Evolutionary conservation across 2,329 filamentous ascomycete genomes (phyloP).

Genomic region (Tolypocladium inflatum): DNA sequence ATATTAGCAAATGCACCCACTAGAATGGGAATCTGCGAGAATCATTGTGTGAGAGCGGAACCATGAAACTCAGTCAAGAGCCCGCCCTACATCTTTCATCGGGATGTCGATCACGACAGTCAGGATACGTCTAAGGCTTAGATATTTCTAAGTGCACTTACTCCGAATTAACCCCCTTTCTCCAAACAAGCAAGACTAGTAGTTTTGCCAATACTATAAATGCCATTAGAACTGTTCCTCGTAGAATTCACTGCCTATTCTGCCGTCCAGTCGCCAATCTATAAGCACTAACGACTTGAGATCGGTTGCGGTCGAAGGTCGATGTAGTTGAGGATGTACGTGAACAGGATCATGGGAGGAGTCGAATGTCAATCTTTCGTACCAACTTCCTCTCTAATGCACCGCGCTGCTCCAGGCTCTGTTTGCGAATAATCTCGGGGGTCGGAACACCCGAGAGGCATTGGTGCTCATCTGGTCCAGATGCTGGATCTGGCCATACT

Average conservation of each 20-base stretch:
- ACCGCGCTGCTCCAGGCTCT: background rate
- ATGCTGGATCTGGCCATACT: background rate
- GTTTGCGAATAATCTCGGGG: conserved; percentile 1
- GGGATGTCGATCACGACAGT: too few species aligned
- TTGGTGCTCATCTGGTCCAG: background rate
- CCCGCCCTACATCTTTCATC: too few species aligned
- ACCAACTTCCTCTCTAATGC: conserved; percentile 5
- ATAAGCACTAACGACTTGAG: too few species aligned
- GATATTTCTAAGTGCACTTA: too few species aligned
- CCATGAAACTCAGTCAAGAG: background rate
- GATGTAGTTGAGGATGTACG: conserved; percentile 33
- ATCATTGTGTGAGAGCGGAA: background rate
- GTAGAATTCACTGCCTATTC: too few species aligned
- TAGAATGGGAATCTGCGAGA: background rate
- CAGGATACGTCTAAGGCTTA: too few species aligned
- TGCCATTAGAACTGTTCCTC: too few species aligned
- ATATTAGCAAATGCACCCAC: background rate
- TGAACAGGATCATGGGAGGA: conserved; percentile 15
- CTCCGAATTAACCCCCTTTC: too few species aligned
- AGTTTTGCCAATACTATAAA: too few species aligned
- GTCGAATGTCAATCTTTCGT: conserved; percentile 19
- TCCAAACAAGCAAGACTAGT: too few species aligned
- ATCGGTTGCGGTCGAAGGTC: conserved; percentile 13
- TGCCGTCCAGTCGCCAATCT: too few species aligned
- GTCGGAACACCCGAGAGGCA: background rate